A percentile compares a stretch with the other conserved stretches of the same genome.
phyloP scores from a whole-genome alignment of 164 flowering plant species.

The Vitis cinerea region DNA sequence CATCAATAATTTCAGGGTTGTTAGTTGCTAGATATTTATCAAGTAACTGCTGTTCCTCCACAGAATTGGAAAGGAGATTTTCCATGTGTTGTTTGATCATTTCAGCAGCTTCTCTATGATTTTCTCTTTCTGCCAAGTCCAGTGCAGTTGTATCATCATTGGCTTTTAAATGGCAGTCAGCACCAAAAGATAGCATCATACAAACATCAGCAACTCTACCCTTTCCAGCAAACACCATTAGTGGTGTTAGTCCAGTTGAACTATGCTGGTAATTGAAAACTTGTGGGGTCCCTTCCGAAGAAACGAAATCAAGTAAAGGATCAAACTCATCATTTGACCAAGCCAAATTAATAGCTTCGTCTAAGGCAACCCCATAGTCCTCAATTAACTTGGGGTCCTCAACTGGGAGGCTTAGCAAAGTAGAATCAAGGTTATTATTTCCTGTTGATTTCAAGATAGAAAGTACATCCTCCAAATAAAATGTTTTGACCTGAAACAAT shows the following conservation, averaged over 20 bases:
- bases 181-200: slow-evolving; percentile 89
- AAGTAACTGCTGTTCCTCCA: slow-evolving; percentile 48
- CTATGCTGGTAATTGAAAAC: slow-evolving; percentile 82
- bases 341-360: slow-evolving; percentile 82
- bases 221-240: slow-evolving; percentile 91
- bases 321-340: slow-evolving; percentile 82
- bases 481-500: slow-evolving; percentile 68
- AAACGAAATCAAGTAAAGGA: slow-evolving; percentile 65
- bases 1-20: slow-evolving; percentile 68
- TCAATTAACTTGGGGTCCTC: slow-evolving; percentile 41
- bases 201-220: slow-evolving; percentile 79
- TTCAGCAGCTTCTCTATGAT: slow-evolving; percentile 61
- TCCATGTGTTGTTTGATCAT: slow-evolving; percentile 52
- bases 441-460: slow-evolving; percentile 50
- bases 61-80: slow-evolving; percentile 26
- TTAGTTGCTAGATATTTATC: slow-evolving; percentile 60
- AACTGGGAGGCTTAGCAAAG: slow-evolving; percentile 9
- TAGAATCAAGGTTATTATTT: slow-evolving; percentile 40
- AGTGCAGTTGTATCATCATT: slow-evolving; percentile 78
- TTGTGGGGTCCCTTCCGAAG: slow-evolving; percentile 48
- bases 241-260: slow-evolving; percentile 66
- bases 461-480: slow-evolving; percentile 86
- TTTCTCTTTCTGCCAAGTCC: slow-evolving; percentile 63
- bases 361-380: slow-evolving; percentile 59
- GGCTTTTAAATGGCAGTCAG: slow-evolving; percentile 53